Evolutionary conservation across 495 filamentous ascomycete genomes (phyloP), one percentile per base, ranked within the genome.

Genomic region (Penicillium herquei): DNA sequence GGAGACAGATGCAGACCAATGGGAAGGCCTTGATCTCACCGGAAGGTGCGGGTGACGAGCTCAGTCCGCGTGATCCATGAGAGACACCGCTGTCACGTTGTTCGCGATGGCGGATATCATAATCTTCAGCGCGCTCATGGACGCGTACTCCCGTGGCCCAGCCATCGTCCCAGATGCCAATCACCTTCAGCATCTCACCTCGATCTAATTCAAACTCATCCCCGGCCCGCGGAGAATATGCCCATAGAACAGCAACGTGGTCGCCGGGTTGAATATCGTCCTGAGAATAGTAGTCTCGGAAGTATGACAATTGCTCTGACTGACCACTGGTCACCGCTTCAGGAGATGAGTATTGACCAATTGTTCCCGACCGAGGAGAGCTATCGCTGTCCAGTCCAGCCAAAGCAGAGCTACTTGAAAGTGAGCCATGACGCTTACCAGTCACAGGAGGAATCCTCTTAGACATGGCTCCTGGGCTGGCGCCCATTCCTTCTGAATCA

Each of bases 91-190:
- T 96, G 70, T 98, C 95, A 32, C 95, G 84, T 62, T 96, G 90
- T 12, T 83, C 76, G 47, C 88, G 85, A 63, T 85, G 83, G 48
- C 85, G 84, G 18, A 81, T 81, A 59, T 94, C 89, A 80, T 88
- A 95, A 51, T 97, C 90, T 51, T 99, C 95, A 1, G 91, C 92
- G 51, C 85, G 81, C 58, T 96, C 90, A 45, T 86, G 76, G 31
- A 96, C 69, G 63, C 92, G 77, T 49, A 96, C 81, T 59, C 95
- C 95, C 9, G 95, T 99, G 32, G 95, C 95, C 95, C 95, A 99
- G 39, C 95, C 95, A 74, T 99, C 95, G 68, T 99, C 95, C 95
- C 95, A 99, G 58, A 99, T 97, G 39, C 95, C 95, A 48, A 99
- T 89, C 32, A 99, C 88, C 73, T 96, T 96, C 55, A 99, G 78